These are phyloP conservation scores for Tothia fuscella DNA, from an alignment of 2,329 filamentous ascomycete genomes.

Conservation along the genomic window DNA sequence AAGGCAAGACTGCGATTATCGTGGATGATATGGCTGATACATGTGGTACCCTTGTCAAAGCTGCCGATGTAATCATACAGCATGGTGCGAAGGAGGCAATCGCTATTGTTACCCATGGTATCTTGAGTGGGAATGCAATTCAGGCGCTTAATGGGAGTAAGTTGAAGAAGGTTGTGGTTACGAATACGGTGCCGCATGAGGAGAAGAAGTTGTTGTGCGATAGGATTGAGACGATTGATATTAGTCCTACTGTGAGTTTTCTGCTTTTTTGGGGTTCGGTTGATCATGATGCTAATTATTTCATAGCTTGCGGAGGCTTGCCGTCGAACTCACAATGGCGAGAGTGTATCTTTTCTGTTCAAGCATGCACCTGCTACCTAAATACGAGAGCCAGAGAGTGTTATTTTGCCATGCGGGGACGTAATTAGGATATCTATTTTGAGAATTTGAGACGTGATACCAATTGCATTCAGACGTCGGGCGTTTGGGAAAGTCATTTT, in stretches of 20 bases:
- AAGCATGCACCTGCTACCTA: conserved; percentile 34
- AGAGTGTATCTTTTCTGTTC: conserved; percentile 58
- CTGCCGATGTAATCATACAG: conserved; percentile 75
- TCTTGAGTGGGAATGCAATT: conserved; percentile 78
- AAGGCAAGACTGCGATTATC: conserved; percentile 83
- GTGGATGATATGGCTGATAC: conserved; percentile 98
- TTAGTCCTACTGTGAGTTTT: conserved; percentile 57
- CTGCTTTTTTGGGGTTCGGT: not conserved
- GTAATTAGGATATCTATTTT: too few relatives aligned
- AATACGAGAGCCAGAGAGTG: too few relatives aligned
- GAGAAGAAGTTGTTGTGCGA: conserved; percentile 70
- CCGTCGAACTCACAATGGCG: conserved; percentile 59
- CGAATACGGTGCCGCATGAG: conserved; percentile 73
- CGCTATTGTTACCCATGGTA: conserved; percentile 91
- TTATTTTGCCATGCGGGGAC: too few relatives aligned
- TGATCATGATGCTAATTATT: conserved; percentile 11
- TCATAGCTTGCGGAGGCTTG: conserved; percentile 54
- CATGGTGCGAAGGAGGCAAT: conserved; percentile 81
- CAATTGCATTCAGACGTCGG: too few relatives aligned
- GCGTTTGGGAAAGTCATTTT: too few relatives aligned
- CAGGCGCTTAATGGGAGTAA: conserved; percentile 71
- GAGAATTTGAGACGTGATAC: too few relatives aligned
- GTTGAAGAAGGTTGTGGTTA: conserved; percentile 71
- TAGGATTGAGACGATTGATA: conserved; percentile 81
- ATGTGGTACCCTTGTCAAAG: conserved; percentile 79